A percentile compares a stretch with the other conserved stretches of the same genome.
These are phyloP conservation scores for Phytophthora colocasiae DNA, from an alignment of 352 stramenopile species.

Conservation along the genomic window DNA sequence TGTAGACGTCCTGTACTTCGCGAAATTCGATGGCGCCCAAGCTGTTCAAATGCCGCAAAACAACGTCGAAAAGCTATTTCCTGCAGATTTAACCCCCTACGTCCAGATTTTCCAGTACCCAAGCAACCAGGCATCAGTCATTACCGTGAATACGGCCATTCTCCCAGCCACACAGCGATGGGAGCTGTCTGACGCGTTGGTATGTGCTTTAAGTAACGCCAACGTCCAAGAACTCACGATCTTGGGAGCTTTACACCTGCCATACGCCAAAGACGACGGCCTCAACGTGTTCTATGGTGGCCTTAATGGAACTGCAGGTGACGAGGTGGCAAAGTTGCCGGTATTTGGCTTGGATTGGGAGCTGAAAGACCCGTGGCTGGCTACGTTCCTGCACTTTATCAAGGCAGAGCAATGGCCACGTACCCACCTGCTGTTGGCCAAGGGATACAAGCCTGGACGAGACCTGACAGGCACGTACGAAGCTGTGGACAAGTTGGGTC, in stretches of 20 bases:
- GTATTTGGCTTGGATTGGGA: constrained; percentile 55
- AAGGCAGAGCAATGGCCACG: constrained; percentile 55
- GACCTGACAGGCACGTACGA: constrained; percentile 59
- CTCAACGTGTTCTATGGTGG: constrained; percentile 54
- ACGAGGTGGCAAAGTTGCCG: constrained; percentile 2
- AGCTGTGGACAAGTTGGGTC: constrained; percentile 48
- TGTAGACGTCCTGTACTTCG: constrained; percentile 48
- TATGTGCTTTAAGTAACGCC: constrained; percentile 41
- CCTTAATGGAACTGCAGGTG: constrained; percentile 23
- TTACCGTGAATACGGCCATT: constrained; percentile 45
- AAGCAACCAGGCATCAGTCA: constrained; percentile 31
- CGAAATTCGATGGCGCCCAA: constrained; percentile 24
- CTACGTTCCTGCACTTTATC: constrained; percentile 56
- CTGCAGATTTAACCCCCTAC: constrained; percentile 17
- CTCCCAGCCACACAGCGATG: constrained; percentile 40
- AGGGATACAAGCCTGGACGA: constrained; percentile 70
- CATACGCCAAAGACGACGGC: constrained; percentile 54
- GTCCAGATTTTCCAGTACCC: constrained; percentile 28
- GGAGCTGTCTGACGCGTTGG: constrained; percentile 54
- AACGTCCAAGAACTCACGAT: constrained; percentile 53
- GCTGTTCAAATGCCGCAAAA: constrained; percentile 9
- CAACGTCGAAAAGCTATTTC: constrained; percentile 15
- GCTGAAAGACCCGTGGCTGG: constrained; percentile 63
- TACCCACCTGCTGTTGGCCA: constrained; percentile 64
- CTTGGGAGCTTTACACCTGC: constrained; percentile 62